Evolutionary conservation across 2,329 filamentous ascomycete genomes (phyloP).

Genomic region (Arthroderma uncinatum): DNA sequence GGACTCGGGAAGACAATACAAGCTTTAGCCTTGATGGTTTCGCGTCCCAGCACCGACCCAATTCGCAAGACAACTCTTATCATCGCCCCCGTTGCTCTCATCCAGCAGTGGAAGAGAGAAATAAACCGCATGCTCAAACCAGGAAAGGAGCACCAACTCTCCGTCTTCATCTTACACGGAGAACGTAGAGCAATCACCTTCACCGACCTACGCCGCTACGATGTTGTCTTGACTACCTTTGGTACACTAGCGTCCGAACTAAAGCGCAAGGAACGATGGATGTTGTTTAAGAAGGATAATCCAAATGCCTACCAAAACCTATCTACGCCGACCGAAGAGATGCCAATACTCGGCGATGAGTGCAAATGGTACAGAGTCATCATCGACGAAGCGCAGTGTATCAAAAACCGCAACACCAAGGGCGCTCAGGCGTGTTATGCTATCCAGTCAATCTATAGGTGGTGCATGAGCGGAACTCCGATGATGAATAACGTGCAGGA

Average conservation of each 20-base stretch:
- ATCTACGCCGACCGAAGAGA: slow-evolving; percentile 28
- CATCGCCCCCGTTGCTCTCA: slow-evolving; percentile 65
- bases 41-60: slow-evolving; percentile 50
- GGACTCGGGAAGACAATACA: slow-evolving; percentile 78
- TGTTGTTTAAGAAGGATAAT: slow-evolving; percentile 40
- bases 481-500: slow-evolving; percentile 83
- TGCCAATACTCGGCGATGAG: slow-evolving; percentile 50
- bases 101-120: slow-evolving; percentile 77
- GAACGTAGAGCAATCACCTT: slow-evolving; percentile 47
- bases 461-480: slow-evolving; percentile 70
- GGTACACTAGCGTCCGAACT: slow-evolving; percentile 58
- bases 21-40: slow-evolving; percentile 64
- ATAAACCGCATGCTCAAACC: slow-evolving; percentile 57
- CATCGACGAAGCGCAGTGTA: slow-evolving; percentile 68
- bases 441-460: slow-evolving; percentile 52
- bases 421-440: slow-evolving; percentile 48
- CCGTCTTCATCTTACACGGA: slow-evolving; percentile 59
- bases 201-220: slow-evolving; percentile 51
- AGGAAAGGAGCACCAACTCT: slow-evolving; percentile 42
- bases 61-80: slow-evolving; percentile 65
- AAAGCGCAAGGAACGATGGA: slow-evolving; percentile 47
- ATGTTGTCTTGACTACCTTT: slow-evolving; percentile 71
- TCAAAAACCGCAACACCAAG: slow-evolving; percentile 62
- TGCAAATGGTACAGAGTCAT: slow-evolving; percentile 59
- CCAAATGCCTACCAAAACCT: slow-evolving; percentile 27